Evolutionary conservation across 2,329 filamentous ascomycete species (phyloP).

Genomic region (Cladosporium sphaerospermum): DNA sequence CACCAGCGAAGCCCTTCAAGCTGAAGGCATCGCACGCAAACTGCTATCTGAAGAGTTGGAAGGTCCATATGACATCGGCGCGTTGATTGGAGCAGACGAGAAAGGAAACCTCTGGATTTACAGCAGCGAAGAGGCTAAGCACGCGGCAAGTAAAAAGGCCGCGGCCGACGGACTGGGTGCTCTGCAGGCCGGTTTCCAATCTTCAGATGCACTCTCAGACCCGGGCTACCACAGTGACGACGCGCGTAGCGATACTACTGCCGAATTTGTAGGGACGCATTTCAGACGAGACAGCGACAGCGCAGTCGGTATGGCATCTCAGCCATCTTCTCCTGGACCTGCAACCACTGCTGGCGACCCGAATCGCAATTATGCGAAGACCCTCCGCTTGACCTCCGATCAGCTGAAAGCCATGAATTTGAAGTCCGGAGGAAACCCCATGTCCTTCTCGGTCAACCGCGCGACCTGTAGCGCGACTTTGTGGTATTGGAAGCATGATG

Average conservation of each 20-base stretch:
- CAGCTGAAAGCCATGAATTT: constrained; percentile 82
- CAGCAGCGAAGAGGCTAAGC: constrained; percentile 92
- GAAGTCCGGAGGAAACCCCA: constrained; percentile 78
- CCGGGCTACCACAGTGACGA: constrained; percentile 94
- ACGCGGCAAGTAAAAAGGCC: constrained; percentile 67
- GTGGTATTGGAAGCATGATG: constrained; percentile 88
- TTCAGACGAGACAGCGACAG: constrained; percentile 62
- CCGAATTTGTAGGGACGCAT: constrained; percentile 40
- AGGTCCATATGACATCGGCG: constrained; percentile 92
- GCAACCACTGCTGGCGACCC: constrained; percentile 54
- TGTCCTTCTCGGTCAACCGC: constrained; percentile 94
- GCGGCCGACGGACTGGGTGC: constrained; percentile 37
- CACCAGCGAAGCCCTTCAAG: constrained; percentile 84
- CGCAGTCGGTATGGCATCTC: constrained; percentile 60
- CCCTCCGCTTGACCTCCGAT: constrained; percentile 86
- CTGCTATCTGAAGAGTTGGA: constrained; percentile 89
- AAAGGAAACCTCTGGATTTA: constrained; percentile 99
- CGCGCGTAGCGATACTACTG: constrained; percentile 50
- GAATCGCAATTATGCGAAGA: constrained; percentile 91
- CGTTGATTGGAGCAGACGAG: constrained; percentile 90
- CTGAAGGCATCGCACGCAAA: constrained; percentile 87
- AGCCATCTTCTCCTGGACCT: constrained; percentile 43
- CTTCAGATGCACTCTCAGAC: constrained; percentile 80
- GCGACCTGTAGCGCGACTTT: constrained; percentile 88
- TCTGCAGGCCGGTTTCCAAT: constrained; percentile 49